Percentiles rank a stretch among this genome's conserved stretches.
These are phyloP conservation scores for Ascoidea rubescens DNA, from an alignment of 805 yeast genomes.

Conservation along the genomic window DNA sequence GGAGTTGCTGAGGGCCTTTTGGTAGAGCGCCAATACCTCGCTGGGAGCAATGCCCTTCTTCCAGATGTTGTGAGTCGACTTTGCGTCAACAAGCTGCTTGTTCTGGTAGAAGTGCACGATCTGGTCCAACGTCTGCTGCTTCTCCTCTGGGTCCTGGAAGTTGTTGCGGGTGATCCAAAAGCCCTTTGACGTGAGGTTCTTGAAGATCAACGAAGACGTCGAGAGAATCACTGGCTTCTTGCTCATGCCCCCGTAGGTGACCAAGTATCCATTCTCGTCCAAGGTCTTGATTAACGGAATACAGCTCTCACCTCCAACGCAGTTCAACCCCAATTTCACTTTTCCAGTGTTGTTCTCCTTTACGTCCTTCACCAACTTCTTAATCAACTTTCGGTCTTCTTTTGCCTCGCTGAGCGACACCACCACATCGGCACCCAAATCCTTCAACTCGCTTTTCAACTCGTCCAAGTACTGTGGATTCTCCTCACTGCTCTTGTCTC, in stretches of 20 bases:
- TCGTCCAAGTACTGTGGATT: neutral
- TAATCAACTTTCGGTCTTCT: slow-evolving; percentile 40
- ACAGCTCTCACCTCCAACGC: slow-evolving; percentile 83
- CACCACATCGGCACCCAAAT: slow-evolving; percentile 73
- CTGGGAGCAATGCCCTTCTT: slow-evolving; percentile 24
- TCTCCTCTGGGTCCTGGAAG: slow-evolving; percentile 42
- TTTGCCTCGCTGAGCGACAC: slow-evolving; percentile 71
- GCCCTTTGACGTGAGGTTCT: slow-evolving; percentile 71
- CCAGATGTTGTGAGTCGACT: slow-evolving; percentile 23
- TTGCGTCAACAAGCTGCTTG: slow-evolving; percentile 41
- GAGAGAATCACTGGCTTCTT: slow-evolving; percentile 87
- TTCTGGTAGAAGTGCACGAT: slow-evolving; percentile 42
- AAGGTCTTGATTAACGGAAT: slow-evolving; percentile 74
- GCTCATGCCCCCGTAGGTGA: slow-evolving; percentile 96
- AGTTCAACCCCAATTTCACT: slow-evolving; percentile 71
- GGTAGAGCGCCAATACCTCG: slow-evolving; percentile 27
- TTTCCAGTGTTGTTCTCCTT: slow-evolving; percentile 22
- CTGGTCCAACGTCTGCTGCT: slow-evolving; percentile 35
- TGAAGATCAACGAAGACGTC: slow-evolving; percentile 77
- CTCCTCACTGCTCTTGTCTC: slow-evolving; percentile 53
- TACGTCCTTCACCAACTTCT: slow-evolving; percentile 32
- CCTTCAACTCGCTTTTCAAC: slow-evolving; percentile 44
- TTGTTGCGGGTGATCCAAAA: slow-evolving; percentile 78
- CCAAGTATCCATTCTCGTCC: slow-evolving; percentile 57
- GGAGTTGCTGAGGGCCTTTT: slow-evolving; percentile 25